Conservation (phyloP, 2,329 filamentous ascomycete genomes). For the Dactylellina drechsleri region DNA sequence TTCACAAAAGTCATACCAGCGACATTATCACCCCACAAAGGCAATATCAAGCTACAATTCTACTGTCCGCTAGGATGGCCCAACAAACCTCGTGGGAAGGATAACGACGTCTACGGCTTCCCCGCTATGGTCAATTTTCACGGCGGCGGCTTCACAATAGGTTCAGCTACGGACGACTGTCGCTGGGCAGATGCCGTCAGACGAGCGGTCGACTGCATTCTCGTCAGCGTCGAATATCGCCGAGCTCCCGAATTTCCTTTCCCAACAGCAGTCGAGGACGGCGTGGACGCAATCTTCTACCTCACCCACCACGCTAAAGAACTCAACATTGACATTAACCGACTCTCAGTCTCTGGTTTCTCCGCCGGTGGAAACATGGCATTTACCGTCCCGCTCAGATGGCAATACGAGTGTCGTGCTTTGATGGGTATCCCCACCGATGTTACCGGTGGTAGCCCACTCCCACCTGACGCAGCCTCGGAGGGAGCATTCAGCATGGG, state of each 20-base stretch:
- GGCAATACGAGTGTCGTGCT: conserved; percentile 54
- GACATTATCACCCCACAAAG: conserved; percentile 64
- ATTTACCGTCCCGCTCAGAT: conserved; percentile 60
- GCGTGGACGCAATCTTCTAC: conserved; percentile 72
- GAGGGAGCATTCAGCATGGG: conserved; percentile 51
- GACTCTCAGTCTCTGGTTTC: conserved; percentile 72
- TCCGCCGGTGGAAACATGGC: conserved; percentile 69
- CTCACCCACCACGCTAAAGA: conserved; percentile 69
- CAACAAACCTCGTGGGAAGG: conserved; percentile 44
- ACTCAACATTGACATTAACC: conserved; percentile 68
- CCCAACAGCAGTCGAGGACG: conserved; percentile 73
- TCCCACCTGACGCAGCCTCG: conserved; percentile 44
- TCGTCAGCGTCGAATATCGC: conserved; percentile 75
- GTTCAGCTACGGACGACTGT: conserved; percentile 72
- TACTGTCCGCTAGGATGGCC: conserved; percentile 66
- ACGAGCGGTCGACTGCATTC: conserved; percentile 67
- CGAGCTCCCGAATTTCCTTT: conserved; percentile 73
- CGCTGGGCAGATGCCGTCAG: conserved; percentile 70
- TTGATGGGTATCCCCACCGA: conserved; percentile 42
- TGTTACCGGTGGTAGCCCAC: conserved; percentile 15
- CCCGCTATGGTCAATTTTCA: conserved; percentile 74
- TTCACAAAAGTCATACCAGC: conserved; percentile 70
- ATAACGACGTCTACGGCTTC: conserved; percentile 58
- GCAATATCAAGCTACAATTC: conserved; percentile 69
- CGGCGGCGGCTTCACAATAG: conserved; percentile 74